phyloP scores from a whole-genome alignment of 129 eudicot species.

The Silybum marianum region DNA sequence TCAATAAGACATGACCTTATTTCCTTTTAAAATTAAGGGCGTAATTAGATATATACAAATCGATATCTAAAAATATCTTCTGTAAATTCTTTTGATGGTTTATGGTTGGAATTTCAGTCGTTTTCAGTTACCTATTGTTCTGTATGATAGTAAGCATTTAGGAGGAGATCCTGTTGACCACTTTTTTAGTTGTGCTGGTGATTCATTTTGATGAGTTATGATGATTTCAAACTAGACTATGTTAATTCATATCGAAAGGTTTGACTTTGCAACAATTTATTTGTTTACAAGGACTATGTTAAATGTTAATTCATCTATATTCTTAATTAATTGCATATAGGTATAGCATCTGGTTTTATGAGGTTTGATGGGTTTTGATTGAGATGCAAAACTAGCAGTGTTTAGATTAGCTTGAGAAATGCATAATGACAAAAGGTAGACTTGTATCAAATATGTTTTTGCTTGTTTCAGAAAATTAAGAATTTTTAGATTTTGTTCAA shows the following conservation, averaged over 20 bases:
- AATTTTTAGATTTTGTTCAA: neutral
- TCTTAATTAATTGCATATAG: neutral
- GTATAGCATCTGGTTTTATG: neutral
- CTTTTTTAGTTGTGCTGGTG: slow-evolving; percentile 2
- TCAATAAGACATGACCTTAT: neutral
- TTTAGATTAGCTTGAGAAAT: slow-evolving; percentile 16
- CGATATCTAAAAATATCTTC: neutral
- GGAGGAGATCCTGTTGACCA: slow-evolving; percentile 17
- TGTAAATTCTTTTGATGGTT: neutral
- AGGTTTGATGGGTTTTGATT: neutral
- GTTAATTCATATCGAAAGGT: neutral
- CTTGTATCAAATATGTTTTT: slow-evolving; percentile 6
- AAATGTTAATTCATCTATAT: neutral
- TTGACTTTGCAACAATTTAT: neutral
- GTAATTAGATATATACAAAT: slow-evolving; percentile 1
- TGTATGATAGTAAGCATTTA: slow-evolving; percentile 3
- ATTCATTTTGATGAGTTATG: slow-evolving; percentile 2
- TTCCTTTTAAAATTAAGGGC: neutral
- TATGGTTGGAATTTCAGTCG: neutral
- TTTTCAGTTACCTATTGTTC: neutral
- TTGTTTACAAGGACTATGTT: neutral
- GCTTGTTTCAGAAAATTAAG: neutral
- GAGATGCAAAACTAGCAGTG: neutral
- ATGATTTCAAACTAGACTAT: neutral
- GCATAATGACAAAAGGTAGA: neutral